Base-by-base conservation (phyloP, 2,329 filamentous ascomycete species). In the Pseudogymnoascus sp. region DNA sequence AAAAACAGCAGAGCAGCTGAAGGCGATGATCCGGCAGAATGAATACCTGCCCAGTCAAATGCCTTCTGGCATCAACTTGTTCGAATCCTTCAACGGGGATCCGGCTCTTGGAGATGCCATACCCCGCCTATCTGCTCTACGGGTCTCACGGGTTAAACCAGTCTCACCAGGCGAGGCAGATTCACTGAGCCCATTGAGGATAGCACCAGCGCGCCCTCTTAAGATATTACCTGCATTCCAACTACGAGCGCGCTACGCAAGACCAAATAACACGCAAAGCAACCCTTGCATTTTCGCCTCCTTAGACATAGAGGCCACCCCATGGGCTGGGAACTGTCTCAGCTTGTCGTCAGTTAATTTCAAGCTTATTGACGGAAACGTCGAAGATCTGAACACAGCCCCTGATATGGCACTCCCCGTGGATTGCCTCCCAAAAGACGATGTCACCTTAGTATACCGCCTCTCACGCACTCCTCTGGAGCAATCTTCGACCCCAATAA, bases 131-230 rank as follows among this genome's bases (percentile, higher is more conserved):
- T 91, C 89, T 8, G 88, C 90, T 4, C 79, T 89, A 65, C 81
- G 89, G 59, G 88, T 93, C 36, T 91, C 87, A 45, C 84, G 88
- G 66, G 88, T 93, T 4, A 85, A 87, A 5, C 90, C 89, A 4
- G 80, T 84, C 45, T 85, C 86, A 2, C 82, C 85, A 60, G 78
- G 79, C 34, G 73, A 80, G 23, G 83, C 83, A 67, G 86, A 89
- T 65, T 75, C 82, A 40, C 78, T 84, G 65, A 84, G 83, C 40
- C 85, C 87, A 3, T 80, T 93, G 63, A 83, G 83, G 66, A 86
- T 85, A 11, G 80, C 86, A 4, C 82, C 86, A 60, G 83, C 82
- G 64, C 79, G 88, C 36, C 80, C 83, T 6, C 81, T 90, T 57
- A 83, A 81, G 65, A 82, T 90, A 39, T 83, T 84, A 62, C 88